These are phyloP conservation scores for Apophysomyces variabilis DNA, from an alignment of 371 early-diverging fungal genomes.

Conservation along the genomic window DNA sequence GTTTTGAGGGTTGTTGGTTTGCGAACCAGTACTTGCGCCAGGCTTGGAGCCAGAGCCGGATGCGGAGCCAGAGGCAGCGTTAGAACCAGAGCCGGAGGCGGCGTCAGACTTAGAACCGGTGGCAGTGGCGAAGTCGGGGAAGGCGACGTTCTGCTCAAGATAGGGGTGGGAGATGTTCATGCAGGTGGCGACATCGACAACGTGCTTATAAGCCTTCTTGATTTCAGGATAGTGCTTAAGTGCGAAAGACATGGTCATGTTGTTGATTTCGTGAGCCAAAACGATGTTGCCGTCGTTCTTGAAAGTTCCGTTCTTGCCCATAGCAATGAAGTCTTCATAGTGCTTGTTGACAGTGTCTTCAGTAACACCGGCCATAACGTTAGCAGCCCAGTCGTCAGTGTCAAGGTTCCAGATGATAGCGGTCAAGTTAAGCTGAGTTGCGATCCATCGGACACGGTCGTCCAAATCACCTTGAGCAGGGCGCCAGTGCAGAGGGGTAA, in stretches of 20 bases:
- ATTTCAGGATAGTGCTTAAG: conserved; percentile 50
- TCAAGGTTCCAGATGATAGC: conserved; percentile 58
- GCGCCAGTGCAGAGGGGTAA: conserved; percentile 62
- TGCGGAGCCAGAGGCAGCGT: background rate
- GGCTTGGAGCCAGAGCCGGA: background rate
- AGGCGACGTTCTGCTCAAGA: conserved; percentile 45
- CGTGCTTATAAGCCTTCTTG: conserved; percentile 51
- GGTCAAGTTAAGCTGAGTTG: conserved; percentile 49
- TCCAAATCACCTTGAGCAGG: conserved; percentile 60
- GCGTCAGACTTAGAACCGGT: conserved; percentile 42
- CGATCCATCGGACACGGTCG: conserved; percentile 61
- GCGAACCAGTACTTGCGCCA: background rate
- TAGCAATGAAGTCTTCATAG: conserved; percentile 45
- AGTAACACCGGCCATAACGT: conserved; percentile 36
- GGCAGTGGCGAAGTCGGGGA: conserved; percentile 37
- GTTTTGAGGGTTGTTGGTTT: background rate
- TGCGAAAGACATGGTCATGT: conserved; percentile 57
- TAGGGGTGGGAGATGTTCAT: conserved; percentile 60
- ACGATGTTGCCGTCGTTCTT: conserved; percentile 48
- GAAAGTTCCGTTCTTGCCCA: conserved; percentile 51
- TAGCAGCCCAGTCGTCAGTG: conserved; percentile 54
- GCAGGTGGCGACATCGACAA: conserved; percentile 56
- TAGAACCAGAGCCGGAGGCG: conserved; percentile 24
- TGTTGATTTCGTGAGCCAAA: conserved; percentile 58
- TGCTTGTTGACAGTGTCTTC: conserved; percentile 39